A percentile compares a stretch with the other conserved stretches of the same genome.
phyloP scores from a whole-genome alignment of 768 basidiomycete species.

The Panaeolus cyanescens region DNA sequence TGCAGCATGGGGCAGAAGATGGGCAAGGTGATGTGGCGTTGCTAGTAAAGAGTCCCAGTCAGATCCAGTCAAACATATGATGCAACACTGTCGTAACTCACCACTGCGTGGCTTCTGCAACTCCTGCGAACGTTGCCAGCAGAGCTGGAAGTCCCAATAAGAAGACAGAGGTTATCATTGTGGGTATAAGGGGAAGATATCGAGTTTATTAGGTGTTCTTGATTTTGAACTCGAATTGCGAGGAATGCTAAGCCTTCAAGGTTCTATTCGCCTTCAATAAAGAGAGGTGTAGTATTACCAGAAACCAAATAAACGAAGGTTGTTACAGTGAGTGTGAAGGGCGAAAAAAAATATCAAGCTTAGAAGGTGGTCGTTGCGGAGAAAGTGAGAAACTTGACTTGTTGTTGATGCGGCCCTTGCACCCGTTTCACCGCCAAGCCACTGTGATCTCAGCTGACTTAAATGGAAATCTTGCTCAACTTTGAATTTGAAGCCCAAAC shows the following conservation, averaged over 20 bases:
- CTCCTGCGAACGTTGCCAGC: background rate
- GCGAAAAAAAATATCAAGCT: background rate
- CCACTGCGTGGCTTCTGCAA: background rate
- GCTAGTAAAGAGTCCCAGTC: constrained; percentile 22
- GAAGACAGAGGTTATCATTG: background rate
- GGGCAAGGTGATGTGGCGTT: constrained; percentile 48
- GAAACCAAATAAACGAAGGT: background rate
- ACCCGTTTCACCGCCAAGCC: background rate
- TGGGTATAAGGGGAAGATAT: background rate
- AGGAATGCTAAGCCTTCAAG: background rate
- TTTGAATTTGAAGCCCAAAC: too few relatives aligned
- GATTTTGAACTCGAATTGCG: background rate
- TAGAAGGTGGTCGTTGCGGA: background rate
- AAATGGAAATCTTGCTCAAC: background rate
- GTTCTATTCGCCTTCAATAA: background rate
- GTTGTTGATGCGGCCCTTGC: constrained; percentile 1
- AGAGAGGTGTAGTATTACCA: background rate
- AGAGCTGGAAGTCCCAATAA: background rate
- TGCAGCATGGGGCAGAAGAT: constrained; percentile 50
- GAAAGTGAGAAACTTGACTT: background rate
- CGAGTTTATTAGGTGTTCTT: background rate
- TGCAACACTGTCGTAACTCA: background rate
- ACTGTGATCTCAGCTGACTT: background rate
- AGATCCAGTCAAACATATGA: background rate
- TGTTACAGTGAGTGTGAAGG: background rate